Evolutionary conservation across 1,284 basidiomycete species (phyloP).

Genomic region (Ustilago bromivora): DNA sequence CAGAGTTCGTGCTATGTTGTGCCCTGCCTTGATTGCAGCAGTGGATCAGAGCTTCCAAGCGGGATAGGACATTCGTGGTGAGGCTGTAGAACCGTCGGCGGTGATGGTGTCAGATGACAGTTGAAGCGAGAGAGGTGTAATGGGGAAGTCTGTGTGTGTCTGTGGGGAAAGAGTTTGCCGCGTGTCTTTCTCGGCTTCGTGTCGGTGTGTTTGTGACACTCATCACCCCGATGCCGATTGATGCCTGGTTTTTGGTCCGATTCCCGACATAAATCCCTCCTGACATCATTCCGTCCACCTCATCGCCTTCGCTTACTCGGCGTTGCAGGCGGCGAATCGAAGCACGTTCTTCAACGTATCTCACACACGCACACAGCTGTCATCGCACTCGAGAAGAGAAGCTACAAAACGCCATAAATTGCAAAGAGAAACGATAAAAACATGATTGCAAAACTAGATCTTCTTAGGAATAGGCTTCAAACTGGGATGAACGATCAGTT

Average conservation of each 20-base stretch:
- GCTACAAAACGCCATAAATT: background rate
- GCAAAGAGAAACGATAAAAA: background rate
- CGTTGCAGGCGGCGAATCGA: background rate
- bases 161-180: background rate
- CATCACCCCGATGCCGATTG: background rate
- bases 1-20: no score
- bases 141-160: background rate
- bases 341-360: background rate
- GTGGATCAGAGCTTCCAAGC: no score
- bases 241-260: background rate
- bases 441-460: background rate
- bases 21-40: no score
- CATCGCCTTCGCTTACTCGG: background rate
- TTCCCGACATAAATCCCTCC: background rate
- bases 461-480: constrained; percentile 49
- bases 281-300: background rate
- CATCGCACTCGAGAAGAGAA: background rate
- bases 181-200: background rate
- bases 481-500: constrained; percentile 72
- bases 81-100: no score
- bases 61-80: no score
- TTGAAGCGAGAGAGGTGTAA: no score
- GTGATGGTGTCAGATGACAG: no score
- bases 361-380: background rate
- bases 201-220: background rate